Evolutionary conservation across 2,329 filamentous ascomycete species (phyloP).

Genomic region (Calonectria naviculata): DNA sequence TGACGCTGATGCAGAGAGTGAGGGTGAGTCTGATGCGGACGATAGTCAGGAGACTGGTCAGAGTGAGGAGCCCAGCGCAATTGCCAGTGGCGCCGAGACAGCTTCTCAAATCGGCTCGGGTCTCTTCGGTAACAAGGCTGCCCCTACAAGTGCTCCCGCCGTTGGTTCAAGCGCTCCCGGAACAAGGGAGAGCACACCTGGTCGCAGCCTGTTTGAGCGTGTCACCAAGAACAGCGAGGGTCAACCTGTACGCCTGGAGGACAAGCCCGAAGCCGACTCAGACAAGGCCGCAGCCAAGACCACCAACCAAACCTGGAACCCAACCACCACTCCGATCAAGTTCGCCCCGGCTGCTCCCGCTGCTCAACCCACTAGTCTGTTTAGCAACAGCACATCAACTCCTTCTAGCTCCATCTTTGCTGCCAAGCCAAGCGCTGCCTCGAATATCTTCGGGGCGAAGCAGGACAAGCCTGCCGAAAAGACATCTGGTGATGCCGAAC

Average conservation of each 20-base stretch:
- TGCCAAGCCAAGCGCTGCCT: conserved; percentile 47
- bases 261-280: conserved; percentile 33
- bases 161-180: conserved; percentile 51
- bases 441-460: conserved; percentile 52
- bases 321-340: conserved; percentile 65
- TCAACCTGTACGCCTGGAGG: conserved; percentile 57
- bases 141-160: conserved; percentile 36
- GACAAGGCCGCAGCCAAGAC: conserved; percentile 44
- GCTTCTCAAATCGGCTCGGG: conserved; percentile 45
- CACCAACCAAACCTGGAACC: conserved; percentile 54
- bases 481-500: conserved; percentile 38
- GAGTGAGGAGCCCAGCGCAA: conserved; percentile 56
- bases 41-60: conserved; percentile 56
- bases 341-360: conserved; percentile 54
- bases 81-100: conserved; percentile 54
- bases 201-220: conserved; percentile 66
- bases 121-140: conserved; percentile 46
- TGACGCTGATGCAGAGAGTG: conserved; percentile 59
- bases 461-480: conserved; percentile 43
- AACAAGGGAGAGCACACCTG: conserved; percentile 57
- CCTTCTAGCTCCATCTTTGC: conserved; percentile 49
- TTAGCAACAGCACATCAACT: conserved; percentile 43
- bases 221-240: conserved; percentile 62
- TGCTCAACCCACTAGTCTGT: conserved; percentile 44
- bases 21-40: conserved; percentile 55